Percentiles rank a stretch among this genome's conserved stretches.
Evolutionary conservation across 495 filamentous ascomycete species (phyloP).

Genomic region (Xylaria bambusicola): DNA sequence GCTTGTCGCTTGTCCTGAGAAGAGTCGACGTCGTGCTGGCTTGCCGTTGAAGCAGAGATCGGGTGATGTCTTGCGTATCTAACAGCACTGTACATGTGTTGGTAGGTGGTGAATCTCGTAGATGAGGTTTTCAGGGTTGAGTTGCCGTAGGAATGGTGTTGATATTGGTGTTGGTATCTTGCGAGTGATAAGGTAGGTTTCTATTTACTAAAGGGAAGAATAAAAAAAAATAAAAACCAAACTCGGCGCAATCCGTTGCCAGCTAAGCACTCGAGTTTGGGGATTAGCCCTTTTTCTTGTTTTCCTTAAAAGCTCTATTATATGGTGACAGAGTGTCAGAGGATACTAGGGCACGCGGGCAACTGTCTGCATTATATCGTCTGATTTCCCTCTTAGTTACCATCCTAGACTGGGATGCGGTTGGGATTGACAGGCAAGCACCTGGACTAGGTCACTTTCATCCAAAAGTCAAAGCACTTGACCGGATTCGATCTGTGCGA

Average conservation of each 20-base stretch:
- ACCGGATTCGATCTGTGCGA: constrained; percentile 50
- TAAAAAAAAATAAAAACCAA: constrained; percentile 16
- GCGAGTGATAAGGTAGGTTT: constrained; percentile 16
- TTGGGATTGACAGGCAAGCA: constrained; percentile 41
- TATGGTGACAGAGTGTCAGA: constrained; percentile 38
- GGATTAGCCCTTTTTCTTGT: constrained; percentile 35
- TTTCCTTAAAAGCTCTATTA: constrained; percentile 33
- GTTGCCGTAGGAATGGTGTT: constrained; percentile 30
- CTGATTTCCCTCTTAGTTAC: constrained; percentile 49
- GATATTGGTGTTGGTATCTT: constrained; percentile 30
- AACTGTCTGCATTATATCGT: constrained; percentile 51
- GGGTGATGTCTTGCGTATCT: constrained; percentile 28
- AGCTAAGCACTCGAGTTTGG: constrained; percentile 32
- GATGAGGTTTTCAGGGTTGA: constrained; percentile 25
- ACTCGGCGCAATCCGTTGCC: constrained; percentile 38
- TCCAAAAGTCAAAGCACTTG: constrained; percentile 49
- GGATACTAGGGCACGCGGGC: constrained; percentile 38
- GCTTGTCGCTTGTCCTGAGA: constrained; percentile 34
- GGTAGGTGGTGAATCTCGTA: constrained; percentile 24
- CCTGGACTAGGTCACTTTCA: constrained; percentile 46
- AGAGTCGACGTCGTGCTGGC: constrained; percentile 33
- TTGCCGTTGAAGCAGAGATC: constrained; percentile 26
- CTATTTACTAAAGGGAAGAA: constrained; percentile 26
- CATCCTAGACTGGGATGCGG: constrained; percentile 34
- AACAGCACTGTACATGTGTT: constrained; percentile 43